Percentiles rank a stretch among this genome's conserved stretches.
Conservation (phyloP, 306 rosid species). For the Dryas octopetala region DNA sequence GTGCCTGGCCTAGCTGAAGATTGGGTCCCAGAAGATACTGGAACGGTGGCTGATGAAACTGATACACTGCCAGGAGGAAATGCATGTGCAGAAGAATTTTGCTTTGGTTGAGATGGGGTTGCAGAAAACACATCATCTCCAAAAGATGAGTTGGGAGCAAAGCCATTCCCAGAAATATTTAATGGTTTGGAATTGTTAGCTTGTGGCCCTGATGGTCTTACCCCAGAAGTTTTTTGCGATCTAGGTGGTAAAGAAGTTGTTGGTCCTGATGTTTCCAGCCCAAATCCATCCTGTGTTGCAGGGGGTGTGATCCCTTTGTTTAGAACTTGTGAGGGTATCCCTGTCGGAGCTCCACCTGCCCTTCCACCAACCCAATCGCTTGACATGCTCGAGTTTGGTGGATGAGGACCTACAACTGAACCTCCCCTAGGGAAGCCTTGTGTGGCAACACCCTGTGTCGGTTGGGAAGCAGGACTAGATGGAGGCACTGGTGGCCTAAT, state of each 20-base stretch:
- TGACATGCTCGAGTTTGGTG: conserved; percentile 34
- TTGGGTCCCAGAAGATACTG: conserved; percentile 53
- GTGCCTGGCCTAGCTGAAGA: conserved; percentile 44
- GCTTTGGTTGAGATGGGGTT: conserved; percentile 51
- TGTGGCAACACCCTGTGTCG: conserved; percentile 34
- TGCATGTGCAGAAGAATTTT: conserved; percentile 47
- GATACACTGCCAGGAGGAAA: conserved; percentile 40
- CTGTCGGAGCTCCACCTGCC: conserved; percentile 43
- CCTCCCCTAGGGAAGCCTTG: conserved; percentile 51
- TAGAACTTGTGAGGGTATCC: conserved; percentile 35
- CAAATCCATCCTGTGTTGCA: conserved; percentile 50
- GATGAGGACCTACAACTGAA: conserved; percentile 39
- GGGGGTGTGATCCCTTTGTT: conserved; percentile 52
- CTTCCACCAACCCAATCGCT: conserved; percentile 50
- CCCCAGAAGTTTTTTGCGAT: conserved; percentile 48
- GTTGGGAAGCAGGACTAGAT: conserved; percentile 40
- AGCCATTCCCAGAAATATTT: conserved; percentile 59
- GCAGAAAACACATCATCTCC: conserved; percentile 79
- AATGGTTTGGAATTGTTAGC: conserved; percentile 45
- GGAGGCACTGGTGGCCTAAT: conserved; percentile 50
- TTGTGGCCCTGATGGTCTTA: conserved; percentile 43
- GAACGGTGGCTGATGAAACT: conserved; percentile 49
- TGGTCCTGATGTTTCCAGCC: conserved; percentile 51
- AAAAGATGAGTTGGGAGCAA: conserved; percentile 58
- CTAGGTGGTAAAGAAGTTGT: conserved; percentile 48